Evolutionary conservation across 1,284 basidiomycete genomes (phyloP), one percentile per base, ranked within the genome.

Genomic region (Ceratobasidium theobromae): DNA sequence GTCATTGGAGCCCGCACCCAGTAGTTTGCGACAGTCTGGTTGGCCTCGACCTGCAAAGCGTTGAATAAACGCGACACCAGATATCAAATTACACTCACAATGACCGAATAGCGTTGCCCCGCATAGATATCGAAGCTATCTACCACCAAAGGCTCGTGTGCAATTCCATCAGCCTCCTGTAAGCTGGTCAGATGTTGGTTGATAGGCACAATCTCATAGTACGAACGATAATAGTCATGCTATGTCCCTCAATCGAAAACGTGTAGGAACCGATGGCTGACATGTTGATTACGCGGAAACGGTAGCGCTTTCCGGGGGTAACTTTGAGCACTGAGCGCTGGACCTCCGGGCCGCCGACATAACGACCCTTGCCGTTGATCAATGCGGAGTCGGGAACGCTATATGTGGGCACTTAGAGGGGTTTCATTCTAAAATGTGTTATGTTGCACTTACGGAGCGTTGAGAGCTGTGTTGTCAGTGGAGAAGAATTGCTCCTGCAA

Each of bases 291-390:
- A 60, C 55, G 30, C 55, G 45, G 30, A 60, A 33, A 18, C 55
- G 25, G 18, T 60, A 60, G 40, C 55, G 55, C 45, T 48, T 60
- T 14, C 55, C 43, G 12, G 27, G n/a, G 1, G 16, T 33, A 21
- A 60, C 55, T 8, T 60, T 48, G 30, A 60, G 43, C 3, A 60
- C 55, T 3, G 55, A n/a, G 21, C 55, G 55, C 8, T 27, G 9
- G 41, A 60, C 55, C 32, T 41, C 28, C 16, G 55, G 41, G 14
- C 55, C 55, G 23, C 41, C 41, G 25, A 60, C 55, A n/a, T 60
- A 60, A 11, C 55, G 55, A 23, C 55, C 55, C 41, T 60, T 60
- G 9, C 55, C 55, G n/a, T 60, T 60, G 55, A 60, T 60, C n/a
- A 60, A 30, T 8, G 27, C 55, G 21, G 55, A 60, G 23, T 60